phyloP scores from a whole-genome alignment of 257 asterid genomes.

The Nicotiana paniculata region DNA sequence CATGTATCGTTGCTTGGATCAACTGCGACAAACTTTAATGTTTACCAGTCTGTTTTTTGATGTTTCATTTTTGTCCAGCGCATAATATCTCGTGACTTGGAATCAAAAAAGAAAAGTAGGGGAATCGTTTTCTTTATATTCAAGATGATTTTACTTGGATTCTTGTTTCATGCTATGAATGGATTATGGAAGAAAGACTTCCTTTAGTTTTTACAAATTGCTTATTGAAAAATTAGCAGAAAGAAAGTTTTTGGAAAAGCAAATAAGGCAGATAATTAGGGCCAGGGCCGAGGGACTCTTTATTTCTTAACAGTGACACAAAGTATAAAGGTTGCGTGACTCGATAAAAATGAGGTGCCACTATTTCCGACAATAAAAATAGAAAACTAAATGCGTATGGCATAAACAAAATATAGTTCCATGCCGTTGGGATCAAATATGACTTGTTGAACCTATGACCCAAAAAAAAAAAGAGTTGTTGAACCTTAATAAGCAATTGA shows the following conservation, averaged over 20 bases:
- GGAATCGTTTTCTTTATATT: too few species aligned
- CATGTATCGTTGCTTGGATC: neutral
- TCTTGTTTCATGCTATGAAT: too few species aligned
- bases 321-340: too few species aligned
- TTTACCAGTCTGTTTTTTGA: neutral
- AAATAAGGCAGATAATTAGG: too few species aligned
- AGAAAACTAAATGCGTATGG: neutral
- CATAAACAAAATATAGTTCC: neutral
- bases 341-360: neutral
- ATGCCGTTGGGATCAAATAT: neutral
- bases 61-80: slow-evolving; percentile 5
- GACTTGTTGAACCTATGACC: neutral
- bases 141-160: too few species aligned
- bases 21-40: neutral
- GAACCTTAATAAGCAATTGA: neutral
- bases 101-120: too few species aligned
- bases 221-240: too few species aligned
- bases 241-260: too few species aligned
- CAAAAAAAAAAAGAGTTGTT: neutral
- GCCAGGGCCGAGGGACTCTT: too few species aligned
- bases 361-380: neutral
- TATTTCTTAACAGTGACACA: too few species aligned
- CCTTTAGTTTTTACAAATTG: too few species aligned
- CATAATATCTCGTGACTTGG: neutral
- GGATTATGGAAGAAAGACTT: too few species aligned